Percentiles rank a stretch among this genome's conserved stretches.
phyloP scores from a whole-genome alignment of 371 early-diverging fungal species.

The Smittium mucronatum region DNA sequence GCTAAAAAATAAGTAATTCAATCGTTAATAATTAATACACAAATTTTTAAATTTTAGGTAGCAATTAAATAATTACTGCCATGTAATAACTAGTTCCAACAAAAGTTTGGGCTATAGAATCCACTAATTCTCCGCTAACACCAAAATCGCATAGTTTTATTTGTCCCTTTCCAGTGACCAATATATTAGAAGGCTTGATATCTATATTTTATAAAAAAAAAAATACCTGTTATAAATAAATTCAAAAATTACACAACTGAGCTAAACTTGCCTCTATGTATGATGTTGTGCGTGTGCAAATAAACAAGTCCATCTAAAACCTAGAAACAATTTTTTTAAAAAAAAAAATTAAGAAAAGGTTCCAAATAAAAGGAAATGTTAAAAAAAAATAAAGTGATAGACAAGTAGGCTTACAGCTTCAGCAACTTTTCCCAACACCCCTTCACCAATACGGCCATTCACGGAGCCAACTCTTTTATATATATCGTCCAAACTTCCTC shows the following conservation, averaged over 20 bases:
- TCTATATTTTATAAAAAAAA: constrained; percentile 27
- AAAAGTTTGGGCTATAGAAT: constrained; percentile 85
- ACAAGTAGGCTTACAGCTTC: constrained; percentile 40
- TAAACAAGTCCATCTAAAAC: constrained; percentile 67
- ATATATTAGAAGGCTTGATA: constrained; percentile 83
- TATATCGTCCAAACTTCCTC: constrained; percentile 66
- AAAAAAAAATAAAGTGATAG: neutral
- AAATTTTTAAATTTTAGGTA: too few relatives aligned
- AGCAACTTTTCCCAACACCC: constrained; percentile 63
- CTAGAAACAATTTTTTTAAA: neutral
- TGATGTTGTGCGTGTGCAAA: constrained; percentile 58
- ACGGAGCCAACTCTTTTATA: constrained; percentile 53
- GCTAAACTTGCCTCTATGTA: constrained; percentile 48
- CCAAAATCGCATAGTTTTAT: constrained; percentile 95
- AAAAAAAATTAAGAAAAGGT: neutral
- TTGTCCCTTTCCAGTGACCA: constrained; percentile 66
- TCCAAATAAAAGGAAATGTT: neutral
- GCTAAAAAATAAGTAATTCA: too few relatives aligned
- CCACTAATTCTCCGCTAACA: constrained; percentile 76
- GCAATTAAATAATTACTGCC: constrained; percentile 34
- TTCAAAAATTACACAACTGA: neutral
- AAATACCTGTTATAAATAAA: neutral
- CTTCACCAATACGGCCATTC: constrained; percentile 56
- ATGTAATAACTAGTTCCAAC: constrained; percentile 92
- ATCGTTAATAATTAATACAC: too few relatives aligned